Conservation (phyloP, 148 eudicot genomes). For the Diospyros lotus region DNA sequence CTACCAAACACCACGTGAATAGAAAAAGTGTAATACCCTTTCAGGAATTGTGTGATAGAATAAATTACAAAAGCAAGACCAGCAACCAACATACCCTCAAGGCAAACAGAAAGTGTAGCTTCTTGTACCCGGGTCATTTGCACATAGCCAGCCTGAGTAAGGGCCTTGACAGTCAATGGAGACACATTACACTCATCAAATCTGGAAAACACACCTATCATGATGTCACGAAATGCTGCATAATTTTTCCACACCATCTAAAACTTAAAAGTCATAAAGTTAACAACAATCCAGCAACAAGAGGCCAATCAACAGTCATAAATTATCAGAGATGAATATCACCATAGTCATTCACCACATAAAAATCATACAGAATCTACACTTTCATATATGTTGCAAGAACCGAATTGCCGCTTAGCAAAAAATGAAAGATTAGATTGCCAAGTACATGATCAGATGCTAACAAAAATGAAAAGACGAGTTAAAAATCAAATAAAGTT, state of each 20-base stretch:
- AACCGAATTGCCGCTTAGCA: not conserved
- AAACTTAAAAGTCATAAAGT: not conserved
- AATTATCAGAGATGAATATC: not conserved
- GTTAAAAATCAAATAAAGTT: no score
- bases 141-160: constrained; percentile 73
- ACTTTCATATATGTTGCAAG: constrained; percentile 1
- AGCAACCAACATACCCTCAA: constrained; percentile 52
- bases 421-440: not conserved
- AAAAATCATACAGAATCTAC: not conserved
- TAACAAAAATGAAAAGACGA: no score
- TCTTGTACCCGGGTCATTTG: constrained; percentile 88
- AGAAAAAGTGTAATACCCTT: not conserved
- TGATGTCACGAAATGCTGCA: constrained; percentile 10
- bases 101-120: constrained; percentile 62
- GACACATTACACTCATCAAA: constrained; percentile 85
- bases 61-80: not conserved
- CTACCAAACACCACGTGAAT: not conserved
- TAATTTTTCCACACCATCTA: not conserved
- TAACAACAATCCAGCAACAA: not conserved
- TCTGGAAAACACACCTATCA: constrained; percentile 35
- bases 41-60: not conserved
- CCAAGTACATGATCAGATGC: no score
- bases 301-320: not conserved
- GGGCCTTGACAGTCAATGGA: constrained; percentile 71
- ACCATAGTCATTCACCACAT: not conserved